Conservation (phyloP, 2,329 filamentous ascomycete genomes). For the Mycogone perniciosa region DNA sequence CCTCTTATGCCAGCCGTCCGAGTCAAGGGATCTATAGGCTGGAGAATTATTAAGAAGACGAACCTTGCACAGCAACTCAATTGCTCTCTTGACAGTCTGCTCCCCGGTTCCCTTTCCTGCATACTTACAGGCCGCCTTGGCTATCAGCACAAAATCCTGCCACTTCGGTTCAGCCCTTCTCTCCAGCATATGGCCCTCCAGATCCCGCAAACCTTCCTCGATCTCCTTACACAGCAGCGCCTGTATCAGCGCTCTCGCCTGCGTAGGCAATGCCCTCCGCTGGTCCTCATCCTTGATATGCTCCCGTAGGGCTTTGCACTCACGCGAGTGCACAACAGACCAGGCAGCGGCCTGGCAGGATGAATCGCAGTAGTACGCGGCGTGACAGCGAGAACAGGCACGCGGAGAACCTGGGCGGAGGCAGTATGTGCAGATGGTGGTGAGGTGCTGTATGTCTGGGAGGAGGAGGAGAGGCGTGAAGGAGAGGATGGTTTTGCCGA, state of each 20-base stretch:
- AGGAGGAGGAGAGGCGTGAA: conserved; percentile 42
- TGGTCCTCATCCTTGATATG: conserved; percentile 16
- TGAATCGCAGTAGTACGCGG: conserved; percentile 47
- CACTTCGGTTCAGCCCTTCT: conserved; percentile 34
- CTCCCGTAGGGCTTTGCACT: conserved; percentile 44
- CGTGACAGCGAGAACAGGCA: conserved; percentile 48
- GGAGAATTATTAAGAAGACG: neutral
- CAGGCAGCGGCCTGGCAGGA: conserved; percentile 51
- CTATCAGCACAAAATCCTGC: conserved; percentile 44
- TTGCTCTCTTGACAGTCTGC: conserved; percentile 32
- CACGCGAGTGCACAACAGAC: conserved; percentile 44
- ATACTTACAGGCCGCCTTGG: conserved; percentile 37
- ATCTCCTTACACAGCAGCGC: conserved; percentile 36
- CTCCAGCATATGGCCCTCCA: conserved; percentile 42
- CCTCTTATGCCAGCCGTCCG: too few species aligned
- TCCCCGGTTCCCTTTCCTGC: conserved; percentile 32
- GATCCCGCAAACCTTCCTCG: conserved; percentile 27
- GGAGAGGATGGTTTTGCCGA: conserved; percentile 40
- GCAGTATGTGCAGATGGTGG: conserved; percentile 44
- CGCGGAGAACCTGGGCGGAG: conserved; percentile 26
- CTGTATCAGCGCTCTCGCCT: conserved; percentile 48
- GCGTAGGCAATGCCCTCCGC: conserved; percentile 41
- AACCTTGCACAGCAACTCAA: conserved; percentile 50
- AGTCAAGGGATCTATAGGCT: neutral
- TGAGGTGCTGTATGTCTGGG: conserved; percentile 37